Conservation (phyloP, 176 grass and related monocot species). For the Rhipidocladum racemiflorum region DNA sequence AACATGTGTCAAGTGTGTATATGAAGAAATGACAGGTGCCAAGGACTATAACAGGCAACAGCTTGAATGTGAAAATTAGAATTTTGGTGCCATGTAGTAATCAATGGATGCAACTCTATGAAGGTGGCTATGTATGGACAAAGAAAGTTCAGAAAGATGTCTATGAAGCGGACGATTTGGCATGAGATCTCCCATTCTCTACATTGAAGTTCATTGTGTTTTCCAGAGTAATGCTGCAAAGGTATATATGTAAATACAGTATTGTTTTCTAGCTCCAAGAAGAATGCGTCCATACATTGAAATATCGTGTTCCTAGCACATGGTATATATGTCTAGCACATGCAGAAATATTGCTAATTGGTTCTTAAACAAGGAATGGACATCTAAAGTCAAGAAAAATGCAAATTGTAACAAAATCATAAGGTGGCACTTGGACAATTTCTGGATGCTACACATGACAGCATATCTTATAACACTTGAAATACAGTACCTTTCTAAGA, state of each 20-base stretch:
- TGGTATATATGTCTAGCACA: not conserved
- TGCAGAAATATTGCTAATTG: not conserved
- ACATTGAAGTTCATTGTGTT: not conserved
- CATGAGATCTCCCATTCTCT: not conserved
- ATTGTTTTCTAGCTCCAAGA: not conserved
- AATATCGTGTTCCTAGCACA: not conserved
- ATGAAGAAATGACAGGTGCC: not conserved
- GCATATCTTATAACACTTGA: not conserved
- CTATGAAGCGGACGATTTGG: not conserved
- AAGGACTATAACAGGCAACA: not conserved
- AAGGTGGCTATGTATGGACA: not conserved
- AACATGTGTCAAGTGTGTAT: not conserved
- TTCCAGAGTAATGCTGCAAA: not conserved
- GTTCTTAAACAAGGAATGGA: not conserved
- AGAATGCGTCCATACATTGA: not conserved
- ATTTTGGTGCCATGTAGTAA: not conserved
- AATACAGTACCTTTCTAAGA: constrained; percentile 56
- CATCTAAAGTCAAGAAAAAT: not conserved
- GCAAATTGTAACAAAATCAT: not conserved
- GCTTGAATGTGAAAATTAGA: not conserved
- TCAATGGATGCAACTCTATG: not conserved
- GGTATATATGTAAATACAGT: not conserved
- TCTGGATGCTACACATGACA: not conserved
- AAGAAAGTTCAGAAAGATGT: not conserved
- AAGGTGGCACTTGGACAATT: not conserved